These are phyloP conservation scores for Globisporangium apiculatum DNA, from an alignment of 352 stramenopile species.

Conservation along the genomic window DNA sequence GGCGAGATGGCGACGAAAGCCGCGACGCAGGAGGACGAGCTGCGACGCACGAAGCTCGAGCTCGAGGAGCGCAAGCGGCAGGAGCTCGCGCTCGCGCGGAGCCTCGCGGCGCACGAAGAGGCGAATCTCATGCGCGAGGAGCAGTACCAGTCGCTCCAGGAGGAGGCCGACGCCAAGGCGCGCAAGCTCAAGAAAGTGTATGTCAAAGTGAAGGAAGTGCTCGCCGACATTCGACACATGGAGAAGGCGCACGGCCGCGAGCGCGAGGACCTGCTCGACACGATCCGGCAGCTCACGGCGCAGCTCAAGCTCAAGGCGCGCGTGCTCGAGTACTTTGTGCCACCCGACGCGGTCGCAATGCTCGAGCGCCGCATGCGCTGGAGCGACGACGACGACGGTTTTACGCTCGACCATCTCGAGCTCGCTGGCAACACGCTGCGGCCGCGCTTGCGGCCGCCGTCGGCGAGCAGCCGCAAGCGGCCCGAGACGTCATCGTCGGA, in stretches of 20 bases:
- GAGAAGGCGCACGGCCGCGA: slow-evolving; percentile 90
- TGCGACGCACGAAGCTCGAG: slow-evolving; percentile 91
- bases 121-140: slow-evolving; percentile 91
- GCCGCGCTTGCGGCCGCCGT: slow-evolving; percentile 55
- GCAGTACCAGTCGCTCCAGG: slow-evolving; percentile 82
- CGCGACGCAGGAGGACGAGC: slow-evolving; percentile 91
- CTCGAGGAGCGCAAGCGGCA: slow-evolving; percentile 88
- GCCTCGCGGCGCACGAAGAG: slow-evolving; percentile 93
- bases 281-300: slow-evolving; percentile 92
- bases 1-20: slow-evolving; percentile 94
- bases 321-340: slow-evolving; percentile 90
- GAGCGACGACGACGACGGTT: slow-evolving; percentile 77
- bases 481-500: slow-evolving; percentile 48
- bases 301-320: slow-evolving; percentile 96
- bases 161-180: slow-evolving; percentile 94
- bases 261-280: slow-evolving; percentile 92
- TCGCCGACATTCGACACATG: slow-evolving; percentile 92
- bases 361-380: slow-evolving; percentile 58
- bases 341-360: slow-evolving; percentile 37
- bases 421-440: slow-evolving; percentile 65
- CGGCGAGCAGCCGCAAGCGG: slow-evolving; percentile 54
- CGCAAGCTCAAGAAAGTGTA: slow-evolving; percentile 96
- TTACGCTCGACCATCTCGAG: slow-evolving; percentile 61
- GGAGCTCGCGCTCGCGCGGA: slow-evolving; percentile 80
- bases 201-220: slow-evolving; percentile 83